These are phyloP conservation scores for Lonicera japonica DNA, from an alignment of 129 eudicot species.

Conservation along the genomic window DNA sequence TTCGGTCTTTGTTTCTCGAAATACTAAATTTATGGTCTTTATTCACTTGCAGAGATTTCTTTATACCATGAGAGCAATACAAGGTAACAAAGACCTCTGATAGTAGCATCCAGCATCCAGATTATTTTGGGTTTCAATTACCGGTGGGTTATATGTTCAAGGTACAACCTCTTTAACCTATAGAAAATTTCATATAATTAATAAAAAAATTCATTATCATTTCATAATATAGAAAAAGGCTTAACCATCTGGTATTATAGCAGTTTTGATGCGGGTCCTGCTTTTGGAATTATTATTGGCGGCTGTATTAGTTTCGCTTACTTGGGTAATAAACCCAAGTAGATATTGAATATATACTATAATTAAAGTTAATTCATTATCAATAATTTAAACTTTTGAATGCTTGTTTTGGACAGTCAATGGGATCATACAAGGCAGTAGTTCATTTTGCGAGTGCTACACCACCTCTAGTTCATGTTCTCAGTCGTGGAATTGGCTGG, in stretches of 20 bases:
- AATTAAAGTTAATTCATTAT: background rate
- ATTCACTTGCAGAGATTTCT: constrained; percentile 78
- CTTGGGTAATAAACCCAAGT: constrained; percentile 46
- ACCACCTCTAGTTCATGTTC: constrained; percentile 99
- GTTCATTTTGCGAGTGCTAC: constrained; percentile 98
- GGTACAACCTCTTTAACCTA: constrained; percentile 56
- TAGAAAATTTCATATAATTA: no score
- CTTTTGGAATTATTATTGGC: constrained; percentile 99
- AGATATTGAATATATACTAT: no score
- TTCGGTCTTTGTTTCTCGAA: no score
- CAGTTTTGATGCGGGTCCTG: constrained; percentile 86
- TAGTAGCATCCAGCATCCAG: constrained; percentile 96
- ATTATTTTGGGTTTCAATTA: constrained; percentile 95
- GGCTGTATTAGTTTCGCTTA: constrained; percentile 82
- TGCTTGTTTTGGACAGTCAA: constrained; percentile 59
- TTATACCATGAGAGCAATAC: constrained; percentile 83
- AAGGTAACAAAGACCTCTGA: constrained; percentile 94
- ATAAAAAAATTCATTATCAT: no score
- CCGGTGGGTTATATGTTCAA: constrained; percentile 94
- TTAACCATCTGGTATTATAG: no score
- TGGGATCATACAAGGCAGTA: constrained; percentile 94
- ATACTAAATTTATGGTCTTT: no score
- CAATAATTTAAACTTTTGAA: background rate
- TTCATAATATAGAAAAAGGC: no score
- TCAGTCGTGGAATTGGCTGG: constrained; percentile 99